Percentiles rank a stretch among this genome's conserved stretches.
Evolutionary conservation across 2,329 filamentous ascomycete genomes (phyloP).

Genomic region (Paraconiothyrium brasiliense): DNA sequence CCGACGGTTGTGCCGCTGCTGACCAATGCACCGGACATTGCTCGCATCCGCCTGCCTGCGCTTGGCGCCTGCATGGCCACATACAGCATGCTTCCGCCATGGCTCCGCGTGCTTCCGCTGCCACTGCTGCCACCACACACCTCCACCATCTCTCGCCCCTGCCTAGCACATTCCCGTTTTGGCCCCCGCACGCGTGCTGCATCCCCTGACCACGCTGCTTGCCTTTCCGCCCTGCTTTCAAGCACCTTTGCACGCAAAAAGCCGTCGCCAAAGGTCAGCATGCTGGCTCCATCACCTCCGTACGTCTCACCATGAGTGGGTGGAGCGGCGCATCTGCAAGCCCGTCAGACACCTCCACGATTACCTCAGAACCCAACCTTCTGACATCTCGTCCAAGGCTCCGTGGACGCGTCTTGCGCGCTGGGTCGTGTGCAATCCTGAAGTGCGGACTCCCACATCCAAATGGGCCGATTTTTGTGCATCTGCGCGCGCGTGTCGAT

Average conservation of each 20-base stretch:
- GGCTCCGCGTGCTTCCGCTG: conserved; percentile 25
- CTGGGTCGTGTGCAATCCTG: conserved; percentile 17
- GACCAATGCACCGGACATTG: conserved; percentile 9
- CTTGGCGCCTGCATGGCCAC: not conserved
- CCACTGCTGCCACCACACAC: not conserved
- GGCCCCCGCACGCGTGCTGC: conserved; percentile 10
- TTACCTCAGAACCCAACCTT: conserved; percentile 38
- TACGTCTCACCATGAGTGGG: conserved; percentile 32
- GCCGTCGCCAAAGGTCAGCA: not conserved
- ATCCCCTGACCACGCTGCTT: not conserved
- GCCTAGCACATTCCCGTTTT: not conserved
- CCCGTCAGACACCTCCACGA: conserved; percentile 28
- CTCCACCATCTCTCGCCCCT: not conserved
- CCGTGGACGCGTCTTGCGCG: conserved; percentile 21
- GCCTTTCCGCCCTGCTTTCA: not conserved
- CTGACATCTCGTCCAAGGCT: conserved; percentile 32
- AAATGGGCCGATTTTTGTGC: not conserved
- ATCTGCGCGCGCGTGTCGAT: not conserved
- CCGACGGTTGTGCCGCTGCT: conserved; percentile 21
- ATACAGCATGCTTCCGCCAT: not conserved
- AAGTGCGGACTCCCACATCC: not conserved
- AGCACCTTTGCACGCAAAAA: not conserved
- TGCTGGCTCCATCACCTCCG: conserved; percentile 29
- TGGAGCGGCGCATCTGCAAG: conserved; percentile 29
- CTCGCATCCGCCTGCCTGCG: not conserved